phyloP scores from a whole-genome alignment of 768 basidiomycete genomes.

The Boletus edulis region DNA sequence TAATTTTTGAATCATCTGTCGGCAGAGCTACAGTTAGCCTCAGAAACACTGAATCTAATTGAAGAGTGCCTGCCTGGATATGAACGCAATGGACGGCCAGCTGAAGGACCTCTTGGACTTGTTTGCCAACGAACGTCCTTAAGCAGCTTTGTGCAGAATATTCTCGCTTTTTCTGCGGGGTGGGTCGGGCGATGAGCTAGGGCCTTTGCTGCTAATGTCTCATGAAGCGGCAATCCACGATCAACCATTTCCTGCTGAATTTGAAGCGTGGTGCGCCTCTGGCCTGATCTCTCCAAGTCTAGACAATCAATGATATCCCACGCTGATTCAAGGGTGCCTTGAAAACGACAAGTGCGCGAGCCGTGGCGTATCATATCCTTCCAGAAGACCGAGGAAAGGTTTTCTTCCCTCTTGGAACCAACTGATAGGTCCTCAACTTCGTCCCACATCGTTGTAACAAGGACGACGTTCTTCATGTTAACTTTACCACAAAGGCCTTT shows the following conservation, averaged over 20 bases:
- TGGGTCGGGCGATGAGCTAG: too few relatives aligned
- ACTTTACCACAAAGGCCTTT: constrained; percentile 10
- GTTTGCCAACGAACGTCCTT: too few relatives aligned
- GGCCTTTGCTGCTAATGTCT: constrained; percentile 19
- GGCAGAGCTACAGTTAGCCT: background rate
- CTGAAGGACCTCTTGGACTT: too few relatives aligned
- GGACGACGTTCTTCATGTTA: constrained; percentile 11
- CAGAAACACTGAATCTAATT: background rate
- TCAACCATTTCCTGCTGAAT: constrained; percentile 22
- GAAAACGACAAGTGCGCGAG: too few relatives aligned
- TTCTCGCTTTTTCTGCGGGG: too few relatives aligned
- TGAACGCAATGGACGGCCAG: too few relatives aligned
- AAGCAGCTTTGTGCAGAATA: constrained; percentile 3
- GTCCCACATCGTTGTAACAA: constrained; percentile 19
- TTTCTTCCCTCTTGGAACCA: too few relatives aligned
- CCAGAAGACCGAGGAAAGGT: too few relatives aligned
- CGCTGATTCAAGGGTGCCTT: too few relatives aligned
- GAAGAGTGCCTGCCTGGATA: too few relatives aligned
- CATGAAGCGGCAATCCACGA: background rate
- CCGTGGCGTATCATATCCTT: too few relatives aligned
- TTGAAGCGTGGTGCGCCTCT: constrained; percentile 2
- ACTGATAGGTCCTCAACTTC: too few relatives aligned
- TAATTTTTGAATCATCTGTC: background rate
- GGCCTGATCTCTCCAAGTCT: background rate
- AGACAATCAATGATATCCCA: constrained; percentile 2